Evolutionary conservation across 2,329 filamentous ascomycete species (phyloP), one percentile per base, ranked within the genome.

Genomic region (Albifimbria verrucaria): DNA sequence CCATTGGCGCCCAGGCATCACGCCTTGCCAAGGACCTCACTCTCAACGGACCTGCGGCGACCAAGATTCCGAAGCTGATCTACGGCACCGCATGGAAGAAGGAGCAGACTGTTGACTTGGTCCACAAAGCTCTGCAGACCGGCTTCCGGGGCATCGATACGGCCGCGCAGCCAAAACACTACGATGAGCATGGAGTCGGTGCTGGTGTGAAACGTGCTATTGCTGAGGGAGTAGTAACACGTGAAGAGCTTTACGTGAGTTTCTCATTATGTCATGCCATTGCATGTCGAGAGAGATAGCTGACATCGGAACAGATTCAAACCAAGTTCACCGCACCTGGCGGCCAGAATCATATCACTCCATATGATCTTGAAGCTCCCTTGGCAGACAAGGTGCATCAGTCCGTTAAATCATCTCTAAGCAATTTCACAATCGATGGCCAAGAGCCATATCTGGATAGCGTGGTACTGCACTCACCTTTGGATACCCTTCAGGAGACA

Each of bases 21-120:
- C 58, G 65, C 21, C 59, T 73, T 24, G 62, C 70, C 21, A 67
- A 62, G 41, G 68, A 72, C 39, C 56, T 73, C 25, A 61, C 62
- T 21, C 64, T 72, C 21, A 62, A 62, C 45, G 63, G 65, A 9
- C 59, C 59, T 45, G 53, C 60, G 28, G 58, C 65, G 23, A 68
- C 68, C 42, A 65, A 62, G 17, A 77, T 82, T 59, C 81, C 80
- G 5, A 77, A 74, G 56, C 72, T 86, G 25, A 62, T 94, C 57
- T 94, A 94, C 67, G 90, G 90, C 49, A 93, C 90, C 2, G 90
- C 90, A n/a, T 93, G 90, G 89, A 94, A 94, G 69, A 86, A 87
- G 62, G 83, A 87, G 1, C 72, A 72, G 18, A 91, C 88, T 0
- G 77, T 80, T 20, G 74, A 81, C 51, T 76, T 93, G 3, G 89